Evolutionary conservation across 768 basidiomycete species (phyloP).

Genomic region (Phaffia australis): DNA sequence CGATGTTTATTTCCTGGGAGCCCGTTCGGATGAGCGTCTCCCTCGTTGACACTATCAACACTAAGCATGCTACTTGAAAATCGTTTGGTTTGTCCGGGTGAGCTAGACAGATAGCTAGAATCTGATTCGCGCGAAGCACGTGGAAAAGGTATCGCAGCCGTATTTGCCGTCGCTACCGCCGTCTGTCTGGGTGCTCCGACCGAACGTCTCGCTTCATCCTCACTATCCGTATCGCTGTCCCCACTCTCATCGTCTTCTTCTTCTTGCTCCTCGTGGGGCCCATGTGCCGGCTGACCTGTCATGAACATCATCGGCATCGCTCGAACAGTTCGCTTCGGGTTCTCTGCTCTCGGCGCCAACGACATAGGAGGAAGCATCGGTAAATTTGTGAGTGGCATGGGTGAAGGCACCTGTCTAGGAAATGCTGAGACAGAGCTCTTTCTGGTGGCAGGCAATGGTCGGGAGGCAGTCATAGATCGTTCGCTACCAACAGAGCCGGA

Average conservation of each 20-base stretch:
- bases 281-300: constrained; percentile 6
- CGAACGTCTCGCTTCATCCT: constrained; percentile 8
- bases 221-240: constrained; percentile 14
- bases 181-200: neutral
- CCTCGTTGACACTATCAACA: constrained; percentile 22
- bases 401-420: constrained; percentile 15
- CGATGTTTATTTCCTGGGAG: neutral
- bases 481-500: neutral
- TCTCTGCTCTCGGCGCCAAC: constrained; percentile 3
- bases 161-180: neutral
- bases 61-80: constrained; percentile 11
- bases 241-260: constrained; percentile 9
- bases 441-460: constrained; percentile 6
- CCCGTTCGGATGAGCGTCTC: constrained; percentile 3
- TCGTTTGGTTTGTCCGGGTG: neutral
- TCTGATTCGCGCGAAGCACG: neutral
- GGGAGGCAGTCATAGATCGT: neutral
- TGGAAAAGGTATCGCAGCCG: neutral
- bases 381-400: constrained; percentile 23
- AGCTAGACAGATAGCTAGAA: neutral
- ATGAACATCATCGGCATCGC: constrained; percentile 22
- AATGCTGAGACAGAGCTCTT: constrained; percentile 22
- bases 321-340: constrained; percentile 13
- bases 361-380: constrained; percentile 19
- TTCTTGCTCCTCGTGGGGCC: constrained; percentile 3